These are phyloP conservation scores for Juglanconis sp. DNA, from an alignment of 2,329 filamentous ascomycete species.

Conservation along the genomic window DNA sequence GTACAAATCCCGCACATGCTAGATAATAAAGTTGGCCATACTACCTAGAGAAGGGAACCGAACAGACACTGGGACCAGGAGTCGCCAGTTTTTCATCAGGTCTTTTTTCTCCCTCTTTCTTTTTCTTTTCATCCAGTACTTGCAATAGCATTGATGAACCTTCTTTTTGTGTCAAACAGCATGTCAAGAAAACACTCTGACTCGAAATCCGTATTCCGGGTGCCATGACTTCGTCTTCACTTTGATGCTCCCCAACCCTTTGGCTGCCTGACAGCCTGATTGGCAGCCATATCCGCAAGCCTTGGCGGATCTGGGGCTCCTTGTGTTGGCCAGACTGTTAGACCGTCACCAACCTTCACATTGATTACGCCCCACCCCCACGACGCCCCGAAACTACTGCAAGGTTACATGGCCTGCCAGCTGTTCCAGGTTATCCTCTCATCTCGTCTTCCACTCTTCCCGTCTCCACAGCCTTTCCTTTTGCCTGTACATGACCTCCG, in stretches of 20 bases:
- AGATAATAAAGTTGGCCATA: too few species aligned
- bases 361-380: not conserved
- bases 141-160: too few species aligned
- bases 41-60: not conserved
- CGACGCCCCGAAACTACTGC: constrained; percentile 4
- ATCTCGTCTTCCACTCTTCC: not conserved
- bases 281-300: not conserved
- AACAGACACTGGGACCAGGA: not conserved
- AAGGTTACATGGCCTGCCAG: constrained; percentile 1
- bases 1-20: too few species aligned
- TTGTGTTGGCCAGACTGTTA: not conserved
- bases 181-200: too few species aligned
- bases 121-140: too few species aligned
- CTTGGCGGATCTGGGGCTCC: not conserved
- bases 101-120: too few species aligned
- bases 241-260: too few species aligned
- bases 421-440: constrained; percentile 1
- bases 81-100: too few species aligned
- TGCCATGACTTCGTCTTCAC: too few species aligned
- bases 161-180: too few species aligned
- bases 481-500: not conserved
- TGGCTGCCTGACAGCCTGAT: too few species aligned
- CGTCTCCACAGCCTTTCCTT: not conserved
- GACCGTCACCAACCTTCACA: not conserved
- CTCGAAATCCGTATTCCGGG: too few species aligned